Evolutionary conservation across 1,139 yeast genomes (phyloP).

Genomic region (Suhomyces anneliseae): DNA sequence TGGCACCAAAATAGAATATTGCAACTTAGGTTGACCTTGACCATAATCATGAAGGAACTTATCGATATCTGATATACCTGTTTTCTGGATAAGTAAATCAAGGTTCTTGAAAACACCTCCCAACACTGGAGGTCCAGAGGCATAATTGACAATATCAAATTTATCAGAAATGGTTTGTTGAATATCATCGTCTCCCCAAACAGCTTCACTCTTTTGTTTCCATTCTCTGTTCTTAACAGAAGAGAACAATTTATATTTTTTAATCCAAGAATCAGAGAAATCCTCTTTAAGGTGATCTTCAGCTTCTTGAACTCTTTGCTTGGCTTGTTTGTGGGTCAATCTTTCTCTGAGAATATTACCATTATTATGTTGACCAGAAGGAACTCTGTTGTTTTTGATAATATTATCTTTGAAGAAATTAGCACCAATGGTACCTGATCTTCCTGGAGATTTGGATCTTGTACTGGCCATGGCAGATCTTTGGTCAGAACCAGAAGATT

Average conservation of each 20-base stretch:
- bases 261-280: slow-evolving; percentile 72
- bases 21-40: slow-evolving; percentile 42
- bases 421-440: not conserved
- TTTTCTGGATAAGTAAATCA: slow-evolving; percentile 31
- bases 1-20: slow-evolving; percentile 43
- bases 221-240: slow-evolving; percentile 26
- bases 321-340: slow-evolving; percentile 26
- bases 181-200: slow-evolving; percentile 41
- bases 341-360: not conserved
- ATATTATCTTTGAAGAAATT: slow-evolving; percentile 1
- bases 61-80: slow-evolving; percentile 34
- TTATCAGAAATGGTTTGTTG: slow-evolving; percentile 31
- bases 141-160: slow-evolving; percentile 36
- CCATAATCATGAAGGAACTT: slow-evolving; percentile 38
- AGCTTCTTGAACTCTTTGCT: slow-evolving; percentile 34
- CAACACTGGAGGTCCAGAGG: slow-evolving; percentile 38
- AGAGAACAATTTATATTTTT: slow-evolving; percentile 31
- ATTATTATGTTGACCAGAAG: not conserved
- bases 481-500: not conserved
- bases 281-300: slow-evolving; percentile 40
- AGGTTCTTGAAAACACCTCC: slow-evolving; percentile 33
- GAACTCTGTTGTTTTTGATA: not conserved
- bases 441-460: not conserved
- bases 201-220: slow-evolving; percentile 24
- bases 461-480: not conserved